Base-by-base conservation (phyloP, 352 stramenopile genomes). In the Pythium monospermum region DNA sequence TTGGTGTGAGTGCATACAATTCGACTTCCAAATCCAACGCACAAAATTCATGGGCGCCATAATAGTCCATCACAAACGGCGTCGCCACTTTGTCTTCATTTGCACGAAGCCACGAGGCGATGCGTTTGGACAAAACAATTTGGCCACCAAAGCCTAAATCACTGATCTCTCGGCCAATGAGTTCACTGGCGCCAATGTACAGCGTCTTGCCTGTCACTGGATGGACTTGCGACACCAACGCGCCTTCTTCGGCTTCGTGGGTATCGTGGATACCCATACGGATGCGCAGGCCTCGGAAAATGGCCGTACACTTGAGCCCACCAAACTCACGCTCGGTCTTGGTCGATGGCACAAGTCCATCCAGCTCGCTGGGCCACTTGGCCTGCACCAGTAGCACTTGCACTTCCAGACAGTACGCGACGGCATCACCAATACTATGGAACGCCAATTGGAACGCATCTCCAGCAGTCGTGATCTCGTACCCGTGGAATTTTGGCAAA, bases 221-320 rank as follows among this genome's bases (percentile, higher is more conserved):
- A 23, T 69, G 61, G 2, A n/a, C 7, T 2, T 44, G 18, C 22
- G 16, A 43, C 3, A 64, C 32, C 16, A 64, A 19, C 1, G 12
- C 8, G 13, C 56, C 56, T 7, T 59, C 51, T 2, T 27, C 43
- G 4, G 43, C 8, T 8, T 13, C 8, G 7, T 35, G 30, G 30
- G 72, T 66, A 27, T 86, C 79, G 57, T 91, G 80, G 49, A 88
- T 74, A 2, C 80, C 76, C 80, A 91, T 91, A 1, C 80, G 80
- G 4, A 91, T 73, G 25, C 79, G 70, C 4, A 91, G 65, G 2
- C 79, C 79, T 16, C 58, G 71, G 39, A 88, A 91, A 31, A 91
- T 54, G 25, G 70, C 33, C n/a, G n/a, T n/a, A n/a, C n/a, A n/a
- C 6, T 71, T 53, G 8, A 57, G 57, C 35, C 76, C 47, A 7